Evolutionary conservation across 768 basidiomycete species (phyloP).

Genomic region (Rhodosporidiobolus sp.): DNA sequence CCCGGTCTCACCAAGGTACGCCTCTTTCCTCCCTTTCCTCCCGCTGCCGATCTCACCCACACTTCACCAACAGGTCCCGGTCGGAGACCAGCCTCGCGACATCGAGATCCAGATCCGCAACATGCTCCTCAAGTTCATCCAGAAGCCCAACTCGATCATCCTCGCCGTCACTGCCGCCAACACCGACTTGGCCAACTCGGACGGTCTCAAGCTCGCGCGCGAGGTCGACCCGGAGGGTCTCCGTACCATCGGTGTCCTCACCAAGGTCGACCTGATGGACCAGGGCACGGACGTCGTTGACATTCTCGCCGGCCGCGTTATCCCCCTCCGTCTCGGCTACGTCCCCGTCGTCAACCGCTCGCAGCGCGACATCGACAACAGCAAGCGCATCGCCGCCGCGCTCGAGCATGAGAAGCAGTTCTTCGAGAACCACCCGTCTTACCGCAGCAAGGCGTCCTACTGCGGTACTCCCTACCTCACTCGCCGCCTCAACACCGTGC

Average conservation of each 20-base stretch:
- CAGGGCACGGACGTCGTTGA: slow-evolving; percentile 97
- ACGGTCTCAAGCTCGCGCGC: slow-evolving; percentile 90
- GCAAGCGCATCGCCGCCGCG: slow-evolving; percentile 77
- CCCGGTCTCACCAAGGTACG: slow-evolving; percentile 70
- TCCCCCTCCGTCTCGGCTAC: slow-evolving; percentile 92
- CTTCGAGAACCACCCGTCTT: slow-evolving; percentile 91
- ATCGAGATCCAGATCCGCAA: slow-evolving; percentile 97
- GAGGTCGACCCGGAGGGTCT: slow-evolving; percentile 97
- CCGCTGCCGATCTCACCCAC: not conserved
- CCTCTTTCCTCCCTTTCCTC: not conserved
- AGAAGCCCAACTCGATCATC: slow-evolving; percentile 91
- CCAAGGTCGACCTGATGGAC: slow-evolving; percentile 99
- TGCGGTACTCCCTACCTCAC: slow-evolving; percentile 96
- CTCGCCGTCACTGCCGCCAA: slow-evolving; percentile 95
- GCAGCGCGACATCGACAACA: slow-evolving; percentile 89
- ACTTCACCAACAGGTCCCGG: slow-evolving; percentile 24
- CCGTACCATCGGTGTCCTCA: slow-evolving; percentile 95
- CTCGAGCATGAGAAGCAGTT: slow-evolving; percentile 85
- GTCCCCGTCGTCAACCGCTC: slow-evolving; percentile 99
- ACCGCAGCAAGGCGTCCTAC: slow-evolving; percentile 89
- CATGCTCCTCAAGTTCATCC: slow-evolving; percentile 93
- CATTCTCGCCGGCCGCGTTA: slow-evolving; percentile 93
- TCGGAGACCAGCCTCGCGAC: slow-evolving; percentile 76
- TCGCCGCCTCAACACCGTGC: slow-evolving; percentile 86
- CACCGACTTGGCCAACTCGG: slow-evolving; percentile 96